A percentile compares a stretch with the other conserved stretches of the same genome.
phyloP scores from a whole-genome alignment of 768 basidiomycete species.

The Royoungia palumana region DNA sequence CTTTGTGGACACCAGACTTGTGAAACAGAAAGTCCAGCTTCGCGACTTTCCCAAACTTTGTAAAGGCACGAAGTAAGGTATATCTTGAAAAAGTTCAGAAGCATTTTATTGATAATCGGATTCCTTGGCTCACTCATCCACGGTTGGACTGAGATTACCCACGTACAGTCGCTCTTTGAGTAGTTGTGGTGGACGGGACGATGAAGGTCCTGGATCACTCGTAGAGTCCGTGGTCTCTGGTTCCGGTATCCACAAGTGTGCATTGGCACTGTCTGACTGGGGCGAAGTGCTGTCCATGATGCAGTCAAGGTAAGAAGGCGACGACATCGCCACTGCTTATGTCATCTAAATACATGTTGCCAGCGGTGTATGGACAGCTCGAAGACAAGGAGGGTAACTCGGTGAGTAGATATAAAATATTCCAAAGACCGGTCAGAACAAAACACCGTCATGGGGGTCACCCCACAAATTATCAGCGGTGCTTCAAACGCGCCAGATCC shows the following conservation, averaged over 20 bases:
- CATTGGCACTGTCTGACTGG: conserved; percentile 1
- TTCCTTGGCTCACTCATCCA: conserved; percentile 68
- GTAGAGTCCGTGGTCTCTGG: conserved; percentile 19
- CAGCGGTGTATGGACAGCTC: too few species aligned
- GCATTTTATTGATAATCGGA: background rate
- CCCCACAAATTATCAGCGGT: background rate
- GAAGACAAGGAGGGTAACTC: too few species aligned
- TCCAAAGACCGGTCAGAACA: too few species aligned
- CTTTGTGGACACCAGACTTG: conserved; percentile 83
- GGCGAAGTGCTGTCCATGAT: conserved; percentile 13
- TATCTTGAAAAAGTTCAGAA: conserved; percentile 51
- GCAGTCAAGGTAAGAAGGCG: background rate
- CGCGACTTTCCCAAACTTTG: conserved; percentile 88
- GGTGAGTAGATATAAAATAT: too few species aligned
- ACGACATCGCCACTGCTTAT: conserved; percentile 7
- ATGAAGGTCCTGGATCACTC: conserved; percentile 18
- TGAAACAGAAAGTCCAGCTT: conserved; percentile 96
- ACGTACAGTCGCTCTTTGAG: conserved; percentile 81
- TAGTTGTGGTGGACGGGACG: conserved; percentile 28
- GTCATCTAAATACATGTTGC: conserved; percentile 7
- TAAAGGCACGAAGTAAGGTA: conserved; percentile 83
- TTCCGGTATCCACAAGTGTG: conserved; percentile 33
- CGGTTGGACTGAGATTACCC: conserved; percentile 82
- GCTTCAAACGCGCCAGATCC: background rate
- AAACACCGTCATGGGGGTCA: too few species aligned